phyloP scores from a whole-genome alignment of 108 stramenopile genomes.

The Nitzschia putrida region DNA sequence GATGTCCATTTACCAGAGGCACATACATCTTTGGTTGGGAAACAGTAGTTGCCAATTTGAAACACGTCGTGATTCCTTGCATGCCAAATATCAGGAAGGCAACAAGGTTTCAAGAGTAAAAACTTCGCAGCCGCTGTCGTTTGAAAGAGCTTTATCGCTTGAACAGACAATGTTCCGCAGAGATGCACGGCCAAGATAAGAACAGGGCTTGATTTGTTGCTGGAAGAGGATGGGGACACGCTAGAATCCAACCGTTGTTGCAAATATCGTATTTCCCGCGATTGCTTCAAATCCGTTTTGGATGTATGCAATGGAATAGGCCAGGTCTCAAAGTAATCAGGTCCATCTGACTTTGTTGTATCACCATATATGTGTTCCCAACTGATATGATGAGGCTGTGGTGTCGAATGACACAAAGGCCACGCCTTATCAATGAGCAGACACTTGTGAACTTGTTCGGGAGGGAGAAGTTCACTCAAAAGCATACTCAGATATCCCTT shows the following conservation, averaged over 20 bases:
- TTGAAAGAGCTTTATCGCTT: constrained; percentile 65
- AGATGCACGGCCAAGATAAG: constrained; percentile 65
- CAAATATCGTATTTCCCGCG: constrained; percentile 17
- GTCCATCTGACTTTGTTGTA: neutral
- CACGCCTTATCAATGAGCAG: constrained; percentile 68
- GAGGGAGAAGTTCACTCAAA: constrained; percentile 54
- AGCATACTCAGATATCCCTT: constrained; percentile 63
- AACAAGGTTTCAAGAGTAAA: constrained; percentile 64
- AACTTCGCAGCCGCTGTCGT: constrained; percentile 29
- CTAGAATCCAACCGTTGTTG: constrained; percentile 6
- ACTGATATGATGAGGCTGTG: constrained; percentile 53
- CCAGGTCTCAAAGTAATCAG: constrained; percentile 57
- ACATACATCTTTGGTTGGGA: constrained; percentile 57
- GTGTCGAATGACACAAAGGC: constrained; percentile 42
- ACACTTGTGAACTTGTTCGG: constrained; percentile 35
- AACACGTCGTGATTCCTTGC: constrained; percentile 52
- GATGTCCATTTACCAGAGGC: constrained; percentile 47
- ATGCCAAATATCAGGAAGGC: constrained; percentile 61
- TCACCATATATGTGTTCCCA: constrained; percentile 67
- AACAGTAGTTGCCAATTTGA: constrained; percentile 46
- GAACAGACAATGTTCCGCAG: constrained; percentile 61
- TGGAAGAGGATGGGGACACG: constrained; percentile 1
- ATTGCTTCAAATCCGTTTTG: constrained; percentile 57
- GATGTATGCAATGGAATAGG: constrained; percentile 58
- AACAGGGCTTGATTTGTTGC: constrained; percentile 29